A percentile compares a stretch with the other conserved stretches of the same genome.
Conservation (phyloP, 257 asterid species). For the Forsythia suspensa region DNA sequence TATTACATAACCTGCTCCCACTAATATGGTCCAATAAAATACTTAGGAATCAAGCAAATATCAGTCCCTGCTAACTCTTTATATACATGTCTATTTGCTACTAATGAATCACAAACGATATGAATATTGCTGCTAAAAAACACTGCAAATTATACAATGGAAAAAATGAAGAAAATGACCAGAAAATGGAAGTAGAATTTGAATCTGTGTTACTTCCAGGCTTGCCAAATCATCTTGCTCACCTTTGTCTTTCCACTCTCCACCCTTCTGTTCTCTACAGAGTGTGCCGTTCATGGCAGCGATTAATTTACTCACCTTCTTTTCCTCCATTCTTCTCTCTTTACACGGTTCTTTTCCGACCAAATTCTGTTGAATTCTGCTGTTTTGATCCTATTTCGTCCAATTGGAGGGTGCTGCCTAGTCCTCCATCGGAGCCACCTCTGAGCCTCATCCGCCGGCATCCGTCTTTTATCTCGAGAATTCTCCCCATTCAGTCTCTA, state of each 20-base stretch:
- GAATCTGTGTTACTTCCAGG: conserved; percentile 46
- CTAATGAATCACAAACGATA: conserved; percentile 7
- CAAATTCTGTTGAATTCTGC: conserved; percentile 37
- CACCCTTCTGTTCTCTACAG: conserved; percentile 50
- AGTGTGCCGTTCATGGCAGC: conserved; percentile 73
- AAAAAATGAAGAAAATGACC: background rate
- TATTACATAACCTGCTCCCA: conserved; percentile 41
- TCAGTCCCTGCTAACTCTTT: conserved; percentile 4
- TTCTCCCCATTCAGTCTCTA: conserved; percentile 59
- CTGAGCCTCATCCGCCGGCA: conserved; percentile 49
- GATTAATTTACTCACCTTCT: conserved; percentile 48
- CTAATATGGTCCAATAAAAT: conserved; percentile 23
- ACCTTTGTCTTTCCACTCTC: conserved; percentile 50
- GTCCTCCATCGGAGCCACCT: conserved; percentile 45
- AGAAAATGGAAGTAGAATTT: conserved; percentile 3
- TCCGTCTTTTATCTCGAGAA: conserved; percentile 67
- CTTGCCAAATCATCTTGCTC: conserved; percentile 67
- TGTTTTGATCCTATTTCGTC: conserved; percentile 63
- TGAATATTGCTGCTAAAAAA: conserved; percentile 22
- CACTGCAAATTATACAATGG: conserved; percentile 20
- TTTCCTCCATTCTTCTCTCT: conserved; percentile 63
- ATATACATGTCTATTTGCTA: conserved; percentile 10
- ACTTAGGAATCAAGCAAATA: conserved; percentile 22
- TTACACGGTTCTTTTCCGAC: conserved; percentile 42
- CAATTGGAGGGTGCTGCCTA: conserved; percentile 55